Percentiles rank a stretch among this genome's conserved stretches.
phyloP scores from a whole-genome alignment of 192 early-diverging fungal species.

The Haplosporangium gracile region DNA sequence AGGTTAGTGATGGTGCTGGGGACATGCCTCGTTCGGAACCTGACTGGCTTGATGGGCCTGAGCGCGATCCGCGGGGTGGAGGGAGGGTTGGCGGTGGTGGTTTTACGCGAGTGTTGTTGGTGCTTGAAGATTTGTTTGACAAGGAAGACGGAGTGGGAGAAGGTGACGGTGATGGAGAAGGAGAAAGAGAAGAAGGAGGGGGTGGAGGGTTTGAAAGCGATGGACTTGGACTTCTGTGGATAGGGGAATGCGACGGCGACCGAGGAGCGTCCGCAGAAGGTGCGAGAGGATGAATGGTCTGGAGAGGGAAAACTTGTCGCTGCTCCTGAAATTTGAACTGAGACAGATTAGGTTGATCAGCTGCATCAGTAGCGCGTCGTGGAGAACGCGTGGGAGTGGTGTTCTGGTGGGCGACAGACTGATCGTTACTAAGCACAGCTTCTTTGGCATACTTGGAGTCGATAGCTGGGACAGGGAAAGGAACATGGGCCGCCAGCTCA shows the following conservation, averaged over 20 bases:
- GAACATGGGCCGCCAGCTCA: neutral
- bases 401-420: neutral
- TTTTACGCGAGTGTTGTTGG: neutral
- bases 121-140: neutral
- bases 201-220: neutral
- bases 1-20: constrained; percentile 18
- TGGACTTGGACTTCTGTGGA: neutral
- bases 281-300: neutral
- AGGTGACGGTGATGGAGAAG: neutral
- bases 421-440: neutral
- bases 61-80: neutral
- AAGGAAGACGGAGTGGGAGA: neutral
- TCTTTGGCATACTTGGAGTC: neutral
- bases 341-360: neutral
- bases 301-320: neutral
- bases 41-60: neutral
- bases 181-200: neutral
- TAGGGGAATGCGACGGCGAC: neutral
- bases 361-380: neutral
- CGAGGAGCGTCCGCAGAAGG: neutral
- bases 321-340: neutral
- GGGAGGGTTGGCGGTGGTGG: neutral
- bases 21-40: constrained; percentile 3
- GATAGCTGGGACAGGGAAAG: neutral
- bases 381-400: neutral